A percentile compares a stretch with the other conserved stretches of the same genome.
phyloP scores from a whole-genome alignment of 495 filamentous ascomycete genomes.

The Sabuloglossum arenarium region DNA sequence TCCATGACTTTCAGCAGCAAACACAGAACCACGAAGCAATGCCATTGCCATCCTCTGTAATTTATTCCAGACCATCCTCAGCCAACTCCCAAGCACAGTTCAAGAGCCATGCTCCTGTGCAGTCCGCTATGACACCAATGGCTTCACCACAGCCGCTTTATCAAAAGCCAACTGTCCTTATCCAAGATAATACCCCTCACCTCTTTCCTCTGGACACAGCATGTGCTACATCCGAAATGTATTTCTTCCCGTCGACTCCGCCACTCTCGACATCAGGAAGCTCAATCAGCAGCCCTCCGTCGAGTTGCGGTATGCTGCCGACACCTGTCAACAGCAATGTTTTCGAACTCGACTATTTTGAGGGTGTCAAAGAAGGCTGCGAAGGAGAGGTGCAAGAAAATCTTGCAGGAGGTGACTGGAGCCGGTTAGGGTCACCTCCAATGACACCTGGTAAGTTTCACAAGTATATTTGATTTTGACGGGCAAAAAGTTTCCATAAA shows the following conservation, averaged over 20 bases:
- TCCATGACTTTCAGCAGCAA: slow-evolving; percentile 18
- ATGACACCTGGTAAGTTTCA: slow-evolving; percentile 77
- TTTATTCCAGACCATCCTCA: slow-evolving; percentile 57
- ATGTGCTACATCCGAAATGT: slow-evolving; percentile 40
- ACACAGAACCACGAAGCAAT: background rate
- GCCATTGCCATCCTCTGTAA: slow-evolving; percentile 16
- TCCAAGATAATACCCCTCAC: slow-evolving; percentile 47
- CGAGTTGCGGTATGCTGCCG: slow-evolving; percentile 50
- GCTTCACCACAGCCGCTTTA: slow-evolving; percentile 58
- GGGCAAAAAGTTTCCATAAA: background rate
- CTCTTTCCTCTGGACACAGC: slow-evolving; percentile 66
- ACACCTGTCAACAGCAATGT: slow-evolving; percentile 70
- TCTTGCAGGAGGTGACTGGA: slow-evolving; percentile 57
- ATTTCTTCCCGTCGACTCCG: slow-evolving; percentile 70
- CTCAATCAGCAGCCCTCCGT: slow-evolving; percentile 68
- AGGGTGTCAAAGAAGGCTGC: slow-evolving; percentile 65
- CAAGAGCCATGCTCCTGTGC: slow-evolving; percentile 25
- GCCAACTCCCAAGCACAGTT: slow-evolving; percentile 35
- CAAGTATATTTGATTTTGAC: background rate
- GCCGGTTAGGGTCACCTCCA: slow-evolving; percentile 56
- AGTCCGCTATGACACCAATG: slow-evolving; percentile 28
- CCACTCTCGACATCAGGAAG: slow-evolving; percentile 72
- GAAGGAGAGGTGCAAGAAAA: slow-evolving; percentile 57
- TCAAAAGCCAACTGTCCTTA: slow-evolving; percentile 53
- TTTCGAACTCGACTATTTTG: slow-evolving; percentile 49